Conservation (phyloP, 345 rosid species). For the Rhizophora mangle region DNA sequence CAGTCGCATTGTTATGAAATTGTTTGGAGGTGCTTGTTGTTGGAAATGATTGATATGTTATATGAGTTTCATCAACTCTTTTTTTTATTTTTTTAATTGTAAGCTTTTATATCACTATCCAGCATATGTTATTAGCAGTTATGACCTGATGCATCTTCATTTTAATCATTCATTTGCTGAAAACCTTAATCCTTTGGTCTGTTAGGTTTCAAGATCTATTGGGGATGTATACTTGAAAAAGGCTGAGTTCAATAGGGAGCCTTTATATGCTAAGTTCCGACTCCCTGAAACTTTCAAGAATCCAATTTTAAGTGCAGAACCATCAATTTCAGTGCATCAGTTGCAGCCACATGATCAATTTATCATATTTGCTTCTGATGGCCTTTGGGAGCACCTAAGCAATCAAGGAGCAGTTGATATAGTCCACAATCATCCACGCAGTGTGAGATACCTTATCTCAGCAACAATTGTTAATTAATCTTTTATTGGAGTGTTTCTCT, state of each 20-base stretch:
- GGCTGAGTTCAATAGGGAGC: slow-evolving; percentile 82
- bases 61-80: no score
- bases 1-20: no score
- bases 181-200: slow-evolving; percentile 3
- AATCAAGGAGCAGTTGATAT: slow-evolving; percentile 84
- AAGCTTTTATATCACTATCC: not conserved
- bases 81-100: no score
- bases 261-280: slow-evolving; percentile 59
- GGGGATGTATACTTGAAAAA: slow-evolving; percentile 83
- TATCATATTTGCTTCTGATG: slow-evolving; percentile 79
- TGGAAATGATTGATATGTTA: no score
- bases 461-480: not conserved
- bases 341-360: slow-evolving; percentile 67
- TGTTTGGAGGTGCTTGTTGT: no score
- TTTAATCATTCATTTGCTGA: slow-evolving; percentile 7
- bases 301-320: slow-evolving; percentile 74
- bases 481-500: not conserved
- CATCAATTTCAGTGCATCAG: slow-evolving; percentile 57
- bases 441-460: slow-evolving; percentile 38
- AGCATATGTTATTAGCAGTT: not conserved
- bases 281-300: slow-evolving; percentile 62
- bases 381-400: slow-evolving; percentile 80
- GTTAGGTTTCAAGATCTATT: slow-evolving; percentile 76
- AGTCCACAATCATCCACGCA: slow-evolving; percentile 57
- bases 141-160: slow-evolving; percentile 11